Conservation (phyloP, 306 rosid genomes). For the Potentilla sterilis region DNA sequence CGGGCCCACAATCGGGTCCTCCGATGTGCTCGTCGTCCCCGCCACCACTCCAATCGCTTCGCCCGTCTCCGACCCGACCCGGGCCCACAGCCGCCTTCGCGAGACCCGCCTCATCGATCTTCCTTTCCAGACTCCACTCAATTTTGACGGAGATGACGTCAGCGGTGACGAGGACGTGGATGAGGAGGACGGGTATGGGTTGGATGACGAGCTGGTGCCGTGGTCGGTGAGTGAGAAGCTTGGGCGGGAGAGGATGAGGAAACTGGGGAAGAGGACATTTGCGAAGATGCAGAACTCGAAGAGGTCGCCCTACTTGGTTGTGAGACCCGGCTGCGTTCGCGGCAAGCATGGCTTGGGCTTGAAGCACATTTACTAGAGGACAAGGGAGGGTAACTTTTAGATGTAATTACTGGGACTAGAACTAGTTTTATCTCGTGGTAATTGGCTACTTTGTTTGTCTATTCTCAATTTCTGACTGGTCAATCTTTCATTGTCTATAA, state of each 20-base stretch:
- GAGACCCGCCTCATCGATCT: not conserved
- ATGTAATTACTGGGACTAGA: not conserved
- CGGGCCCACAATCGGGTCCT: not conserved
- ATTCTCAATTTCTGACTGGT: not conserved
- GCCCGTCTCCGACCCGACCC: constrained; percentile 19
- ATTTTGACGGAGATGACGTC: not conserved
- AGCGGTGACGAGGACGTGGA: constrained; percentile 1
- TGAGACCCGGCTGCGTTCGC: constrained; percentile 77
- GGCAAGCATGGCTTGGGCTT: constrained; percentile 89
- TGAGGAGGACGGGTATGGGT: constrained; percentile 35
- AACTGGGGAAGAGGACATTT: constrained; percentile 76
- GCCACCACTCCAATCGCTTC: constrained; percentile 12
- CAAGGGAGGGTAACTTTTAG: not conserved
- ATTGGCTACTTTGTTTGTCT: not conserved
- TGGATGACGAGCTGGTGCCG: constrained; percentile 89
- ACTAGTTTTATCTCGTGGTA: not conserved
- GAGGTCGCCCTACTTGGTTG: constrained; percentile 48
- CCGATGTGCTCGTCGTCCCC: too few species aligned
- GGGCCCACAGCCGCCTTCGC: not conserved
- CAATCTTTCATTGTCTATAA: not conserved
- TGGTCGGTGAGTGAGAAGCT: constrained; percentile 63
- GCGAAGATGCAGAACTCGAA: constrained; percentile 64
- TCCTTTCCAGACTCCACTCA: not conserved
- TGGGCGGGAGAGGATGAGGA: constrained; percentile 85
- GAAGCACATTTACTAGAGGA: constrained; percentile 53